Evolutionary conservation across 257 asterid species (phyloP), one percentile per base, ranked within the genome.

Genomic region (Buddleja alternifolia): DNA sequence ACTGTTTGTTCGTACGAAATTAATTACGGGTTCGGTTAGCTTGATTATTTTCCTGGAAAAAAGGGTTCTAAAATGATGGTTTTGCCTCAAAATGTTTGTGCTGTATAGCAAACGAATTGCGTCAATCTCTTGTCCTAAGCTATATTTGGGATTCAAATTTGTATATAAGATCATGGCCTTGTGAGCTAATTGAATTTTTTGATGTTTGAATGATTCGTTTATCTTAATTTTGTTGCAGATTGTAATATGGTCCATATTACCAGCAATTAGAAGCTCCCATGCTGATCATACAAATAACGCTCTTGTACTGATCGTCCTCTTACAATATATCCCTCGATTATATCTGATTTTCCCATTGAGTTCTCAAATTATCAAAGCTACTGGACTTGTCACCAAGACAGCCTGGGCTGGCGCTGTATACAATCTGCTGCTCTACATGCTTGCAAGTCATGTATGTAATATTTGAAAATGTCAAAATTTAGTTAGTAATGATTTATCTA

Each of bases 401-500:
- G 96, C 97, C 19, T 88, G 95, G 96, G 95, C 97, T 0, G 97
- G 97, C 8, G 96, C 96, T 25, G 96, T 93, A 17, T 91, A 88
- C 75, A 88, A 88, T 63, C 75, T 91, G 46, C 65, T 86, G 24
- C 96, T 88, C 73, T 91, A 90, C 70, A 88, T 86, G 96, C 67
- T 91, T 74, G 96, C 97, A 25, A 91, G 97, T 76, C 96, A 91
- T 70, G 97, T 91, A 82, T 15, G 86, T n/a, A n/a, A n/a, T n/a
- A n/a, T n/a, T n/a, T n/a, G n/a, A n/a, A n/a, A n/a, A n/a, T n/a
- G 34, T 29, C 34, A 29, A 29, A 1, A 29, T 5, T 29, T 29
- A 29, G 34, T 29, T 29, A 1, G 34, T 29, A 69, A 72, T 42
- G 68, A 51, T 40, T 45, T 63, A 12, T 55, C 24, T 42, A 25